Conservation (phyloP, 495 filamentous ascomycete genomes). For the Ramalina intermedia region DNA sequence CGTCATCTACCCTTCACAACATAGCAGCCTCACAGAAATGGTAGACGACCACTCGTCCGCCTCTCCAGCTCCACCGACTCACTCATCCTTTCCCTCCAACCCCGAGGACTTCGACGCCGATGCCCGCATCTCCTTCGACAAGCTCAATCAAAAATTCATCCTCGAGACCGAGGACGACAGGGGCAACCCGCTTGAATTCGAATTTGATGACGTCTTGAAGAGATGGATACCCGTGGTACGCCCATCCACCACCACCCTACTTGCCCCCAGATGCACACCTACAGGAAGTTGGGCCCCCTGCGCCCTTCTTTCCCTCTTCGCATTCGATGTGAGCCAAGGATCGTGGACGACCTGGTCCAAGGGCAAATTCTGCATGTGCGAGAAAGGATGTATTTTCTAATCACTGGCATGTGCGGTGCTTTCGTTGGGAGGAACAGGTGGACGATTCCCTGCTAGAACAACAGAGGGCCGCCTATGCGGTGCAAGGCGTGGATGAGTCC, state of each 20-base stretch:
- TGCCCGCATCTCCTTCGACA: slow-evolving; percentile 73
- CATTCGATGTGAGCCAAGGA: not conserved
- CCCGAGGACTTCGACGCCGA: slow-evolving; percentile 66
- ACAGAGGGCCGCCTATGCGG: slow-evolving; percentile 63
- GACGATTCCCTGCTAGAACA: slow-evolving; percentile 69
- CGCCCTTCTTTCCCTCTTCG: not conserved
- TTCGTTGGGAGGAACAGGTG: slow-evolving; percentile 31
- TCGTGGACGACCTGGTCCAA: not conserved
- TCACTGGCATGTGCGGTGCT: slow-evolving; percentile 20
- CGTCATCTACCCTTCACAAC: too few relatives aligned
- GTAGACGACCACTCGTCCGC: not conserved
- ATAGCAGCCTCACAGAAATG: not conserved
- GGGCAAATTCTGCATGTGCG: too few relatives aligned
- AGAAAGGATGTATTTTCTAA: slow-evolving; percentile 15
- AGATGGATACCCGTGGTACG: slow-evolving; percentile 68
- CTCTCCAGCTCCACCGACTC: slow-evolving; percentile 2
- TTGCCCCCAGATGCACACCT: not conserved
- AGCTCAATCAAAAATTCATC: slow-evolving; percentile 62
- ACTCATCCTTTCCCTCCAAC: slow-evolving; percentile 49
- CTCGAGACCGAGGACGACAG: slow-evolving; percentile 59
- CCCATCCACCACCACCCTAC: slow-evolving; percentile 1
- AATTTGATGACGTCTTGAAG: slow-evolving; percentile 55
- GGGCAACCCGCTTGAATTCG: slow-evolving; percentile 54
- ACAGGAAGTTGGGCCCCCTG: too few relatives aligned
- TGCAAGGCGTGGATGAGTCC: slow-evolving; percentile 50